These are phyloP conservation scores for Kwoniella shivajii DNA, from an alignment of 1,284 basidiomycete species.

Conservation along the genomic window DNA sequence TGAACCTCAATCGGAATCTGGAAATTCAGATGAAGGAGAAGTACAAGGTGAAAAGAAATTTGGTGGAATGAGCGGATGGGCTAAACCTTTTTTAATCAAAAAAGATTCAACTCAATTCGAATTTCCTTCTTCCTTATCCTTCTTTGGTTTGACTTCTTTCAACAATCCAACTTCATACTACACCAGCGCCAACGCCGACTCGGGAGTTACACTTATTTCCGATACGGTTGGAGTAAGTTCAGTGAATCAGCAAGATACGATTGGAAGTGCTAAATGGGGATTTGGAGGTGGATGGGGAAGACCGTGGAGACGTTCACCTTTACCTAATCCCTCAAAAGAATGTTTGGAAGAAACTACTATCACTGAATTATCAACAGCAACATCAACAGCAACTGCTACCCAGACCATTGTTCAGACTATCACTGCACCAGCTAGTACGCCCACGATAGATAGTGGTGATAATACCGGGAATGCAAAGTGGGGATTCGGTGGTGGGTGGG, in stretches of 20 bases:
- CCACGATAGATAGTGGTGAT: background rate
- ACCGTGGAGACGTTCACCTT: constrained; percentile 6
- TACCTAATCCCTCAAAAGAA: background rate
- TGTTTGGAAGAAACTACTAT: background rate
- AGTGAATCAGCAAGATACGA: background rate
- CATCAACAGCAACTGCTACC: background rate
- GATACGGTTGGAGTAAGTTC: too few species aligned
- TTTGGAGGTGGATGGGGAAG: constrained; percentile 11
- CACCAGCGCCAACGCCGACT: too few species aligned
- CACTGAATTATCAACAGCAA: background rate
- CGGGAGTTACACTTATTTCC: too few species aligned
- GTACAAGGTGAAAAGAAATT: background rate
- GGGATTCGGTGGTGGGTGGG: constrained; percentile 1
- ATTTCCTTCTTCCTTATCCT: background rate
- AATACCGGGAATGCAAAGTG: constrained; percentile 6
- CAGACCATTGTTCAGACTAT: background rate
- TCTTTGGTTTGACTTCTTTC: background rate
- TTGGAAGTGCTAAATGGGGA: constrained; percentile 8
- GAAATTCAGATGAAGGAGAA: background rate
- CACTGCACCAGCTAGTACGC: background rate
- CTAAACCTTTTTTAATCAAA: background rate
- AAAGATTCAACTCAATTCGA: constrained; percentile 1
- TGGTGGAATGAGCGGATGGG: background rate
- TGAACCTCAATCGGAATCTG: background rate
- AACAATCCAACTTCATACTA: background rate